These are phyloP conservation scores for Candida multigemmis DNA, from an alignment of 805 yeast genomes.

Conservation along the genomic window DNA sequence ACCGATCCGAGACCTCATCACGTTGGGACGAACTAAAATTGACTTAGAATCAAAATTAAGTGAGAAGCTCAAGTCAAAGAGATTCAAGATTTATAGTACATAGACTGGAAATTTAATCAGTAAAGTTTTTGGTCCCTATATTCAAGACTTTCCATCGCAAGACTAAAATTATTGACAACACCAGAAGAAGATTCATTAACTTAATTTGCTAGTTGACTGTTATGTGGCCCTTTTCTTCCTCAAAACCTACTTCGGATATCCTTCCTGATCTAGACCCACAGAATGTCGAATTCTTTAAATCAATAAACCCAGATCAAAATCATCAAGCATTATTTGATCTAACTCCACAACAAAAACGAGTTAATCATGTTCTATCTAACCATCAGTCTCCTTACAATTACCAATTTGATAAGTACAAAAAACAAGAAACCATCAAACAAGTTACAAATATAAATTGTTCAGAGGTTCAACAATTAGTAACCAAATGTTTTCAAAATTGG, in stretches of 20 bases:
- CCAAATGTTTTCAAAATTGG: slow-evolving; percentile 27
- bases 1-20: too few species aligned
- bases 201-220: too few species aligned
- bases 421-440: slow-evolving; percentile 11
- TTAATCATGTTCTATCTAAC: slow-evolving; percentile 13
- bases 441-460: slow-evolving; percentile 29
- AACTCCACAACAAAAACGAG: slow-evolving; percentile 17
- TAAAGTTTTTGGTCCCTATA: too few species aligned
- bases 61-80: too few species aligned
- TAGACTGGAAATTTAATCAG: too few species aligned
- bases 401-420: slow-evolving; percentile 23
- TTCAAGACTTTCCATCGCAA: too few species aligned
- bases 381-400: slow-evolving; percentile 10
- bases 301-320: slow-evolving; percentile 18
- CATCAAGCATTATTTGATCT: slow-evolving; percentile 13
- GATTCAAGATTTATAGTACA: too few species aligned
- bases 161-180: too few species aligned
- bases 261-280: slow-evolving; percentile 24
- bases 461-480: slow-evolving; percentile 26
- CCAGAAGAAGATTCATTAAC: too few species aligned
- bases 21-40: too few species aligned
- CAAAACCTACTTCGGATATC: slow-evolving; percentile 21
- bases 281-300: slow-evolving; percentile 20
- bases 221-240: slow-evolving; percentile 23
- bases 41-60: too few species aligned